Percentiles rank a stretch among this genome's conserved stretches.
phyloP scores from a whole-genome alignment of 768 basidiomycete species.

The Lactifluus piperatus region DNA sequence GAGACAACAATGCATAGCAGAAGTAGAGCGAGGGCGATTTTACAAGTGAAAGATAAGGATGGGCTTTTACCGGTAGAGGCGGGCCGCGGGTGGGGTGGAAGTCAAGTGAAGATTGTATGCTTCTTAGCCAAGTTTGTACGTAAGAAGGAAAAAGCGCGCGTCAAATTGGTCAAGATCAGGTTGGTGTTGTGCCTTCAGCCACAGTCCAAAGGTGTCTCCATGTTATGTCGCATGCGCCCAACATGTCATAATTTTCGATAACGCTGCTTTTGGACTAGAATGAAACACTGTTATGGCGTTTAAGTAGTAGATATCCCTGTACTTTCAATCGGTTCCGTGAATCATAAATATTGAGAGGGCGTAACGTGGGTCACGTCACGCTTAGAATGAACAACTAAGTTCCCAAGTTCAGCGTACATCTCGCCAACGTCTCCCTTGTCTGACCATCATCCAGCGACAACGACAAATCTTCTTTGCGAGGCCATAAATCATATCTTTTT shows the following conservation, averaged over 20 bases:
- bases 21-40: neutral
- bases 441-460: conserved; percentile 12
- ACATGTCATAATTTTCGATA: neutral
- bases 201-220: neutral
- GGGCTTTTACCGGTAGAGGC: neutral
- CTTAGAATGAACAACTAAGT: conserved; percentile 23
- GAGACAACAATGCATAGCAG: neutral
- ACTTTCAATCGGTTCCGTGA: neutral
- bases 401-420: conserved; percentile 22
- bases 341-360: conserved; percentile 7
- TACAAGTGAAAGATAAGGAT: no score
- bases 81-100: no score
- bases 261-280: neutral
- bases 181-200: neutral
- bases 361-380: conserved; percentile 22
- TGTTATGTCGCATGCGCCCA: neutral
- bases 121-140: conserved; percentile 11
- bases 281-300: neutral
- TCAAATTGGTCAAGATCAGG: neutral
- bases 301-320: neutral
- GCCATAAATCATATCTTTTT: neutral
- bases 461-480: conserved; percentile 5
- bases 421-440: conserved; percentile 15
- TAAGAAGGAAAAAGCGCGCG: conserved; percentile 4
- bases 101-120: neutral